Evolutionary conservation across 345 rosid genomes (phyloP), one percentile per base, ranked within the genome.

Genomic region (Pugionium cornutum): DNA sequence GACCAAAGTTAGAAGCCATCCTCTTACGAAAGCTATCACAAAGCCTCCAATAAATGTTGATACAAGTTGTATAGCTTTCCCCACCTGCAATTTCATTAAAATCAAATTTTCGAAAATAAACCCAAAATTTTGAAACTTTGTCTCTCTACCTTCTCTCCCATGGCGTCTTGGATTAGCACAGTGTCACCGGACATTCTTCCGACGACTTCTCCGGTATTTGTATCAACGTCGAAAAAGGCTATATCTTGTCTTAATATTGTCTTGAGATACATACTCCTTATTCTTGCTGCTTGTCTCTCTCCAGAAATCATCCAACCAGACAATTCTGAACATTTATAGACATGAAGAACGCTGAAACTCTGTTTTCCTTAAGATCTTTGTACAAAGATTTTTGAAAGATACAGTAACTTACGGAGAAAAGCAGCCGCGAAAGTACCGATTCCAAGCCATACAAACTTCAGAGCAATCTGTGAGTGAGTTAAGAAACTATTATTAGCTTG

Each of bases 251-350:
- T 82, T 69, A 87, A 36, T 75, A 87, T 83, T 0, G 89, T 83
- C 77, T 80, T 71, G 61, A 83, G 29, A 74, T 85, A 87, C 54
- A 77, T 62, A 43, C 80, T 66, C 49, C 94, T 76, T 72, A 89
- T 83, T 40, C 86, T 42, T 8, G 83, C 73, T 2, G 88, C 86
- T 66, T 89, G 94, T 63, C 89, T 77, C 63, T 85, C 89, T 9
- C 83, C 94, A 5, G 86, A 81, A 45, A 85, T 80, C 85, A 87
- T 89, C 95, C 97, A 87, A 64, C 91, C 81, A 75, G 81, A 67
- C 29, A 87, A 88, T 83, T 87, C 95, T 83, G 79, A 11, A 18
- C 18, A 18, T 18, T 46, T 36, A 51, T 27, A 43, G n/a, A 58
- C n/a, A 58, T 10, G 30, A 29, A 55, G 9, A 53, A 40, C 34